Evolutionary conservation across 2,329 filamentous ascomycete genomes (phyloP), one percentile per base, ranked within the genome.

Genomic region (Exophiala phaeomuriformis): DNA sequence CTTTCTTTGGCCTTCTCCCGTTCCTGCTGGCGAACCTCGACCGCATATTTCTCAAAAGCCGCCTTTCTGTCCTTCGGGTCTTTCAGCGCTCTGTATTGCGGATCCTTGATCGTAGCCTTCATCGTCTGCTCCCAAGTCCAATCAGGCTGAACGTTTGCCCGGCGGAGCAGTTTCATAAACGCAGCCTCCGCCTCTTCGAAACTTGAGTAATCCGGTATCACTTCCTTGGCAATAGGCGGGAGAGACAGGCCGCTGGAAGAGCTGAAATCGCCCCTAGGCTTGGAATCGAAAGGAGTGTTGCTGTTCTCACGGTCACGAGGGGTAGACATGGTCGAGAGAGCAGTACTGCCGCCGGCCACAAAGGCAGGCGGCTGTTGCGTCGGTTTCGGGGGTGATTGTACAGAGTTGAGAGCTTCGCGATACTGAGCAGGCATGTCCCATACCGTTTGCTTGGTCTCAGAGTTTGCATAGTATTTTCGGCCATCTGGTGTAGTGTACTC

Each of bases 1-100:
- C 93, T 85, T 72, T 97, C 91, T 71, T 95, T 91, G 67, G 90
- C 90, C 63, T 87, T 86, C 70, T 94, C 89, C 75, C 94, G 93
- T 74, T 98, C 93, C 73, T 96, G 88, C 62, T 86, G 78, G 63
- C 93, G 83, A 70, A 95, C 81, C 69, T 97, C 89, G 64, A 89
- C 79, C 68, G 88, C 89, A 75, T 93, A 98, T 73, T 95, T 95
- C 73, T 95, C 88, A 70, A 96, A 98, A 12, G 90, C 88, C 61
- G 84, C 78, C 71, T 89, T 93, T 62, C 93, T 84, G 67, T 95
- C 90, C 70, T 85, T 90, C 3, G 93, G 89, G 64, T 96, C 90
- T 65, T 91, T 93, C 62, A 98, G 83, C 19, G 93, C 88, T 57
- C 91, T 86, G 69, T 93, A 97, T 65, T 96, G 89, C 43, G 90